Conservation (phyloP, 352 stramenopile genomes). For the Phytophthora vignae region DNA sequence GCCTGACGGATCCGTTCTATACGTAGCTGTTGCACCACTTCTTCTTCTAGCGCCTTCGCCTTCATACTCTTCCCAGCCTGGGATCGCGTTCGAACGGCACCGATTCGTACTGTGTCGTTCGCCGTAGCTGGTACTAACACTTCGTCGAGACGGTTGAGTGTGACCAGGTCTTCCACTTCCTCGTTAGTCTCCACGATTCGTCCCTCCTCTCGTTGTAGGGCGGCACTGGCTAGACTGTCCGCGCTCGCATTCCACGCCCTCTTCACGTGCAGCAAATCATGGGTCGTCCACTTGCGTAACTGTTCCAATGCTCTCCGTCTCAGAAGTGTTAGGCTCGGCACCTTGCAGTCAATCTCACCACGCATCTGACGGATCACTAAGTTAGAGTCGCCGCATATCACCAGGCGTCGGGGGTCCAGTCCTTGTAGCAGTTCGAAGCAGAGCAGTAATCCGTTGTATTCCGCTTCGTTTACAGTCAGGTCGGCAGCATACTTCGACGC, state of each 20-base stretch:
- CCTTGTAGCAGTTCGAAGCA: neutral
- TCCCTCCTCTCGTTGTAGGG: neutral
- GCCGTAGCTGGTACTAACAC: neutral
- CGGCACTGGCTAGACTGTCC: neutral
- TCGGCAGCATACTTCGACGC: neutral
- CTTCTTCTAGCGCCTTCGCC: neutral
- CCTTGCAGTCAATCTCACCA: constrained; percentile 12
- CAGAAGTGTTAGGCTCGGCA: neutral
- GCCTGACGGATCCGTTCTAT: neutral
- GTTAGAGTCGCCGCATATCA: constrained; percentile 6
- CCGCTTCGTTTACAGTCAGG: constrained; percentile 28
- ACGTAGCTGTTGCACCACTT: neutral
- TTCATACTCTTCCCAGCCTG: neutral
- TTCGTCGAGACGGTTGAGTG: too few relatives aligned
- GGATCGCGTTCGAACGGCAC: too few relatives aligned
- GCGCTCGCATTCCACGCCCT: constrained; percentile 7
- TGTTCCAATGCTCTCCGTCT: neutral
- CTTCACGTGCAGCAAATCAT: constrained; percentile 6
- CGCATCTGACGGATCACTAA: constrained; percentile 10
- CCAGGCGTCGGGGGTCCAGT: neutral
- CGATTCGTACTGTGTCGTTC: too few relatives aligned
- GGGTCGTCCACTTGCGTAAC: neutral
- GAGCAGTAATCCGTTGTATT: constrained; percentile 20
- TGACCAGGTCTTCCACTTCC: too few relatives aligned
- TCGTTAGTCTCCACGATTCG: too few relatives aligned